These are phyloP conservation scores for Aspergillus homomorphus DNA, from an alignment of 495 filamentous ascomycete genomes.

Conservation along the genomic window DNA sequence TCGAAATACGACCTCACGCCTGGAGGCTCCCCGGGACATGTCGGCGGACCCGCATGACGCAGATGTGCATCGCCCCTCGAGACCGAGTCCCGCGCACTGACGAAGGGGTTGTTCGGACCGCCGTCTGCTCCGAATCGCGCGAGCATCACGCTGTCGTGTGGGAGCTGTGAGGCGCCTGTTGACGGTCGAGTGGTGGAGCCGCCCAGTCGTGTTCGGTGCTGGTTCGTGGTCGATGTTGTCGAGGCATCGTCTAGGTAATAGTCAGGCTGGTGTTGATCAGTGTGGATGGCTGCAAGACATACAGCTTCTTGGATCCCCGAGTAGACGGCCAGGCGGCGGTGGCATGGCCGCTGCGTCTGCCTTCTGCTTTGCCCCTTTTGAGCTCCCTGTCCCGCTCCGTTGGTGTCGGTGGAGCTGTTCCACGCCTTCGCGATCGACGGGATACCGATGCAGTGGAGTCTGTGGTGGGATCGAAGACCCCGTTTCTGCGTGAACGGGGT, in stretches of 20 bases:
- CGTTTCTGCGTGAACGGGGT: neutral
- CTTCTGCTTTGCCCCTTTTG: conserved; percentile 23
- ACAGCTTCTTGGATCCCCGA: conserved; percentile 24
- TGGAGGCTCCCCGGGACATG: neutral
- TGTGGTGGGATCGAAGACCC: conserved; percentile 21
- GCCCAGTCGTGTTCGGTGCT: conserved; percentile 24
- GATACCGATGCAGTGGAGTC: conserved; percentile 26
- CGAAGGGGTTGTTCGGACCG: neutral
- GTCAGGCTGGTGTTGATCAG: neutral
- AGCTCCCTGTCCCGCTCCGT: conserved; percentile 49
- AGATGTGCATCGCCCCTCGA: neutral
- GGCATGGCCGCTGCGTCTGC: conserved; percentile 25
- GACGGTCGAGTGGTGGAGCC: conserved; percentile 14
- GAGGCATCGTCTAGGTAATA: conserved; percentile 3
- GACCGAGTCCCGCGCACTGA: neutral
- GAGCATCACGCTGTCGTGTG: conserved; percentile 15
- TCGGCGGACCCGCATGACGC: conserved; percentile 2
- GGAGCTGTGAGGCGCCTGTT: conserved; percentile 18
- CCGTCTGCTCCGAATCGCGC: conserved; percentile 15
- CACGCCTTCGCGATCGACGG: conserved; percentile 35
- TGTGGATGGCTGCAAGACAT: neutral
- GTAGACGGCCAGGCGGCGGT: conserved; percentile 21
- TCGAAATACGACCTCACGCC: conserved; percentile 18
- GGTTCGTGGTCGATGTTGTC: conserved; percentile 17
- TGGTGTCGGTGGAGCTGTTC: conserved; percentile 46